These are phyloP conservation scores for Leucocoprinus leucothites DNA, from an alignment of 768 basidiomycete species.

Conservation along the genomic window DNA sequence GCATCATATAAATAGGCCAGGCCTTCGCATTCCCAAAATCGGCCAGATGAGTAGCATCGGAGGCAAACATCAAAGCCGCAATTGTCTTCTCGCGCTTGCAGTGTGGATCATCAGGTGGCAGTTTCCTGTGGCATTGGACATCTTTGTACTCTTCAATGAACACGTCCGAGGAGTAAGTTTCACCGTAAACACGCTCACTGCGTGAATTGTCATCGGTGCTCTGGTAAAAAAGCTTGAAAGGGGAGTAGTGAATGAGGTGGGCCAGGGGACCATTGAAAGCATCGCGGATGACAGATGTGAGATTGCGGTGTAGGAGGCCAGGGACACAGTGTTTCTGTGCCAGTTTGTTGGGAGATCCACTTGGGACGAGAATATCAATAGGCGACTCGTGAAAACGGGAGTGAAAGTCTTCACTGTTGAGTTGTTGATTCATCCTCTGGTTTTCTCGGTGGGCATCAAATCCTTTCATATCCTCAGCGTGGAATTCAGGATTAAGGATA, in stretches of 20 bases:
- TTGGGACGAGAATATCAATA: no score
- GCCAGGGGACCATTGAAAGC: slow-evolving; percentile 19
- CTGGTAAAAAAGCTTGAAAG: slow-evolving; percentile 20
- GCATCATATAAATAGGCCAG: slow-evolving; percentile 19
- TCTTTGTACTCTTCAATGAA: no score
- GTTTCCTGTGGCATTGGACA: no score
- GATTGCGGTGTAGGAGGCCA: slow-evolving; percentile 22
- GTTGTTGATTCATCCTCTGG: neutral
- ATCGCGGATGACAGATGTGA: slow-evolving; percentile 21
- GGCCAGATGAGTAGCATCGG: slow-evolving; percentile 18
- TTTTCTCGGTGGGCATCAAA: no score
- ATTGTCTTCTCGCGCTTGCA: slow-evolving; percentile 25
- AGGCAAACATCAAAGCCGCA: slow-evolving; percentile 24
- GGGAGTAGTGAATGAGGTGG: slow-evolving; percentile 23
- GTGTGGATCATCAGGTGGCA: slow-evolving; percentile 18
- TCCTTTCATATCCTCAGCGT: neutral
- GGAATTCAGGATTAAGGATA: slow-evolving; percentile 13
- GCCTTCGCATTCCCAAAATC: slow-evolving; percentile 16
- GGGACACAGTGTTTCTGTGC: slow-evolving; percentile 13
- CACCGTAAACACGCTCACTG: no score
- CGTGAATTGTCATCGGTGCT: no score
- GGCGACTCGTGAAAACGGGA: neutral
- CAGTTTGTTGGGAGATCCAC: neutral
- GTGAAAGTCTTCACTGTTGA: neutral
- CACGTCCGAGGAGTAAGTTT: no score